Percentiles rank a stretch among this genome's conserved stretches.
Evolutionary conservation across 2,329 filamentous ascomycete genomes (phyloP).

Genomic region (Phyllosticta ampelicida): DNA sequence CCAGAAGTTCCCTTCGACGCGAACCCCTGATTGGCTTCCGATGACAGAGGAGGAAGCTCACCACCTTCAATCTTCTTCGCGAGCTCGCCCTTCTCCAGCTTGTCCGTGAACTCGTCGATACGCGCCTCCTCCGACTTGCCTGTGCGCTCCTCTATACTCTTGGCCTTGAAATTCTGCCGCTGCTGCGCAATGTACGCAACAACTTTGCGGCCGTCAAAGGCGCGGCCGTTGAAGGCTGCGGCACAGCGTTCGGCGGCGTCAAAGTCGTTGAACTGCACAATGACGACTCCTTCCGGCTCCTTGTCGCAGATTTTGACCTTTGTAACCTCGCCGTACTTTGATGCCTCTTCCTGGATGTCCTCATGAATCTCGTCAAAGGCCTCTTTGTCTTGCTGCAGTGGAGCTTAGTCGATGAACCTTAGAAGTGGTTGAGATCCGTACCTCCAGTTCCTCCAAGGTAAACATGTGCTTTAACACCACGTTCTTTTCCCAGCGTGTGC

Average conservation of each 20-base stretch:
- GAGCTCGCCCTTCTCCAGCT: constrained; percentile 25
- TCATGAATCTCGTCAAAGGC: constrained; percentile 2
- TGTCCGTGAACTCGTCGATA: constrained; percentile 39
- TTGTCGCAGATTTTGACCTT: constrained; percentile 86
- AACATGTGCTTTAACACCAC: constrained; percentile 93
- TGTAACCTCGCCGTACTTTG: constrained; percentile 75
- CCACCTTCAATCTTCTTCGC: not conserved
- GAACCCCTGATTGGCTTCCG: not conserved
- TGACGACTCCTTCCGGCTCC: constrained; percentile 74
- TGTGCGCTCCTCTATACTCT: constrained; percentile 35
- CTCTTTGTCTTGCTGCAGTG: not conserved
- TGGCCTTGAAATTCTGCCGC: constrained; percentile 62
- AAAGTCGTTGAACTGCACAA: constrained; percentile 65
- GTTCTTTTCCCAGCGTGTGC: constrained; percentile 58
- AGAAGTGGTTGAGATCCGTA: not conserved
- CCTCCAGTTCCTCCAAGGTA: constrained; percentile 43
- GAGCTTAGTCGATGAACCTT: not conserved
- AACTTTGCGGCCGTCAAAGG: constrained; percentile 62
- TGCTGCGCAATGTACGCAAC: constrained; percentile 62
- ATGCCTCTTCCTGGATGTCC: constrained; percentile 82
- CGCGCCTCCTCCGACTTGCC: constrained; percentile 30
- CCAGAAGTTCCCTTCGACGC: not conserved
- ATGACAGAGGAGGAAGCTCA: not conserved
- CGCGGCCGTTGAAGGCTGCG: constrained; percentile 61
- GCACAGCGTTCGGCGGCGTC: constrained; percentile 65